phyloP scores from a whole-genome alignment of 1,284 basidiomycete species.

The Tremellales sp. region DNA sequence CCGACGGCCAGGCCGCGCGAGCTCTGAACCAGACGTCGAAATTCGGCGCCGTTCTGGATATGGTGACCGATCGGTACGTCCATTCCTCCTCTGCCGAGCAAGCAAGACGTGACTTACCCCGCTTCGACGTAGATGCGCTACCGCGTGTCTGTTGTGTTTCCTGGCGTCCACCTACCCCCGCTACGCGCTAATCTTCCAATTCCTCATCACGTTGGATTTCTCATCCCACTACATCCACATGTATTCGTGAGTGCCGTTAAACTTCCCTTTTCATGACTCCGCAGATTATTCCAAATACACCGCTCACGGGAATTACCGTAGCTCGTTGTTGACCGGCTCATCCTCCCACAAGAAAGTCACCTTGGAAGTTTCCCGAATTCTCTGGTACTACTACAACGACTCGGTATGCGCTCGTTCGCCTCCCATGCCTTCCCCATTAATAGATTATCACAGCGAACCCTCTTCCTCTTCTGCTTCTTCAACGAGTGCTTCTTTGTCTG shows the following conservation, averaged over 20 bases:
- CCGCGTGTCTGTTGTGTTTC: slow-evolving; percentile 91
- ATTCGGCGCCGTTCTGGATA: slow-evolving; percentile 97
- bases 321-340: slow-evolving; percentile 89
- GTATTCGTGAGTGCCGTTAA: slow-evolving; percentile 77
- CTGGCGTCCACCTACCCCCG: slow-evolving; percentile 82
- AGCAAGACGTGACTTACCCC: neutral
- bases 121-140: slow-evolving; percentile 71
- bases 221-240: slow-evolving; percentile 99
- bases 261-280: neutral
- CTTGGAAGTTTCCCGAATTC: slow-evolving; percentile 84
- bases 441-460: slow-evolving; percentile 57
- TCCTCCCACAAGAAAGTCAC: slow-evolving; percentile 88
- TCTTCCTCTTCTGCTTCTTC: slow-evolving; percentile 92
- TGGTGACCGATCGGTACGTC: slow-evolving; percentile 96
- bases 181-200: slow-evolving; percentile 83
- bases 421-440: neutral
- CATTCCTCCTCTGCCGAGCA: neutral
- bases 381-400: slow-evolving; percentile 93
- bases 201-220: slow-evolving; percentile 95
- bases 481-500: slow-evolving; percentile 98
- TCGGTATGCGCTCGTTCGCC: slow-evolving; percentile 58
- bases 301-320: slow-evolving; percentile 41
- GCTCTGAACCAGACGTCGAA: slow-evolving; percentile 84
- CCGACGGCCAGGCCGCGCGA: slow-evolving; percentile 93
- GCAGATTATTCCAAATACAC: neutral